phyloP scores from a whole-genome alignment of 176 grass and related monocot species.

The Carex parvula region DNA sequence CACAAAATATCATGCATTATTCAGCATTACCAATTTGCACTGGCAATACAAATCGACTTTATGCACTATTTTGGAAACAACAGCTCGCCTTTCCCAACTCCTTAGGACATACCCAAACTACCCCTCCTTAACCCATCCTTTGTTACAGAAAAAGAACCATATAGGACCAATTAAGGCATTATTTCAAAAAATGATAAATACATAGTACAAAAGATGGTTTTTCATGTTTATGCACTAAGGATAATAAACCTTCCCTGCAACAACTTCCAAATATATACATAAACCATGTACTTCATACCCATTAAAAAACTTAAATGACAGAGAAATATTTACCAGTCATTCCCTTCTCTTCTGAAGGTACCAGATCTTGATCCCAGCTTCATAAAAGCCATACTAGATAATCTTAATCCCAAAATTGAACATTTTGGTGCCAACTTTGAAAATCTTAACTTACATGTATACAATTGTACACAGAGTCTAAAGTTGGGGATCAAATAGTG shows the following conservation, averaged over 20 bases:
- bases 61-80: background rate
- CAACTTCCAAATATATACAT: slow-evolving; percentile 12
- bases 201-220: background rate
- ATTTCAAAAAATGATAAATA: background rate
- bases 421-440: background rate
- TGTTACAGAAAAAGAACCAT: background rate
- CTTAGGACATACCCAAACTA: background rate
- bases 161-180: background rate
- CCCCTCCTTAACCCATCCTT: background rate
- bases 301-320: slow-evolving; percentile 25
- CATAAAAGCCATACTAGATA: slow-evolving; percentile 44
- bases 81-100: background rate
- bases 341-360: slow-evolving; percentile 65
- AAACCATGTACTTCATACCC: background rate
- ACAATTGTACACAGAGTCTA: background rate
- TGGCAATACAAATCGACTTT: background rate
- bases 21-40: too few relatives aligned
- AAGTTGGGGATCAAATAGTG: slow-evolving; percentile 15
- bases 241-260: background rate
- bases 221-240: background rate
- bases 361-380: slow-evolving; percentile 69
- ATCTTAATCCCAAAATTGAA: slow-evolving; percentile 14
- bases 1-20: too few relatives aligned
- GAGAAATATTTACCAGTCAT: slow-evolving; percentile 52
- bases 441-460: background rate